Evolutionary conservation across 306 rosid species (phyloP).

Genomic region (Betula pendula): DNA sequence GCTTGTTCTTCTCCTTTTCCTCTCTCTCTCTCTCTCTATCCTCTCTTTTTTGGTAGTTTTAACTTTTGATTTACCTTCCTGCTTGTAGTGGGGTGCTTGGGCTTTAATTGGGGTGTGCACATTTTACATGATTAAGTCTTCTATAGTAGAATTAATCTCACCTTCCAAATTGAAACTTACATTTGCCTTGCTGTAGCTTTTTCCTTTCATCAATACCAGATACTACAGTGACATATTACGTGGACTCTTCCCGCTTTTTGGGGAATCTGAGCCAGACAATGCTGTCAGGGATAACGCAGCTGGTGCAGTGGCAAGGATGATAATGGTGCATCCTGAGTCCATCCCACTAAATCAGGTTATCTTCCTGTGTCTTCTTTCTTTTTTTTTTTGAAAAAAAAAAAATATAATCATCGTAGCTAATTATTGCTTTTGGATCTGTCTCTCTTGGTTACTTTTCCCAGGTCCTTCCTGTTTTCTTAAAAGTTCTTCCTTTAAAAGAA

Average conservation of each 20-base stretch:
- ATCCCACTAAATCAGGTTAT: conserved; percentile 87
- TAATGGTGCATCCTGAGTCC: conserved; percentile 93
- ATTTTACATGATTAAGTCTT: conserved; percentile 7
- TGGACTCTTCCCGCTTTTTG: conserved; percentile 88
- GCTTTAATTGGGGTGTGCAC: neutral
- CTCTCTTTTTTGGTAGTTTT: neutral
- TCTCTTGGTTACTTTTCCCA: conserved; percentile 40
- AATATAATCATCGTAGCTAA: neutral
- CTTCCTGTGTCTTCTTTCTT: conserved; percentile 13
- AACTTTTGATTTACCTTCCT: neutral
- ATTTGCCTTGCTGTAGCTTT: conserved; percentile 30
- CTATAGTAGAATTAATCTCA: neutral
- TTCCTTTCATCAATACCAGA: conserved; percentile 57
- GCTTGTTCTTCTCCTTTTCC: conserved; percentile 10
- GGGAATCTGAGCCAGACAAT: conserved; percentile 93
- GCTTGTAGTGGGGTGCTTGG: neutral
- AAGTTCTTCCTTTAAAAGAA: conserved; percentile 93
- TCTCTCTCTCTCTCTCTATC: conserved; percentile 6
- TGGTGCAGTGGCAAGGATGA: conserved; percentile 99
- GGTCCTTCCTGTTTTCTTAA: conserved; percentile 93
- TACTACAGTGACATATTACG: conserved; percentile 74
- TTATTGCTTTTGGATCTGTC: conserved; percentile 8
- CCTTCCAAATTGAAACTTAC: conserved; percentile 16
- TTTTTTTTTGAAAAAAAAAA: neutral
- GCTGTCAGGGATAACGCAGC: conserved; percentile 98